A percentile compares a stretch with the other conserved stretches of the same genome.
phyloP scores from a whole-genome alignment of 2,329 filamentous ascomycete species.

The Colletotrichum lindemuthianum region DNA sequence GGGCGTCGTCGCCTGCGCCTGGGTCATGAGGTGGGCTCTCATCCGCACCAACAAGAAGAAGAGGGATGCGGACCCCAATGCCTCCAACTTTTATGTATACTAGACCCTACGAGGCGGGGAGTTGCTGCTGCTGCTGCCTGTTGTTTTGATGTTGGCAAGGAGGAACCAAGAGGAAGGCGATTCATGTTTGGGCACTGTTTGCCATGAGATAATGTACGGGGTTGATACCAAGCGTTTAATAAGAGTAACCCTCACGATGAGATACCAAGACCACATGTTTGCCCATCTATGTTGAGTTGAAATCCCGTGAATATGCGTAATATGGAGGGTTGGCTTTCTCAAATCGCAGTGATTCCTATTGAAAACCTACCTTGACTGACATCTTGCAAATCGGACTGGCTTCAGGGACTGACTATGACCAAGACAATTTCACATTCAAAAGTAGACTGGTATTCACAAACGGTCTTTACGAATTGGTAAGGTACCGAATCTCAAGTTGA shows the following conservation, averaged over 20 bases:
- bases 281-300: neutral
- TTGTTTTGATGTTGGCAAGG: too few relatives aligned
- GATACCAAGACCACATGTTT: too few relatives aligned
- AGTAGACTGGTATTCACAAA: too few relatives aligned
- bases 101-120: constrained; percentile 15
- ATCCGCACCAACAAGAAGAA: constrained; percentile 49
- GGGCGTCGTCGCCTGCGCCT: constrained; percentile 48
- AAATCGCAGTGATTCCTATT: neutral
- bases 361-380: neutral
- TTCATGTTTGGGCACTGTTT: too few relatives aligned
- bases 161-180: neutral
- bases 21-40: constrained; percentile 48
- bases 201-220: too few relatives aligned
- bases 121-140: neutral
- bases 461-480: too few relatives aligned
- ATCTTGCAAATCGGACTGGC: too few relatives aligned
- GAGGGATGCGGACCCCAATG: constrained; percentile 37
- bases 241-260: too few relatives aligned
- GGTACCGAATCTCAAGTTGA: too few relatives aligned
- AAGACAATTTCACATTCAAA: too few relatives aligned
- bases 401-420: too few relatives aligned
- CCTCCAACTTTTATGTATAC: constrained; percentile 44
- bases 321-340: neutral
- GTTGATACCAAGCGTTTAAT: too few relatives aligned
- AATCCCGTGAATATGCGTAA: neutral